phyloP scores from a whole-genome alignment of 2,329 filamentous ascomycete genomes.

The Colletotrichum magnum region DNA sequence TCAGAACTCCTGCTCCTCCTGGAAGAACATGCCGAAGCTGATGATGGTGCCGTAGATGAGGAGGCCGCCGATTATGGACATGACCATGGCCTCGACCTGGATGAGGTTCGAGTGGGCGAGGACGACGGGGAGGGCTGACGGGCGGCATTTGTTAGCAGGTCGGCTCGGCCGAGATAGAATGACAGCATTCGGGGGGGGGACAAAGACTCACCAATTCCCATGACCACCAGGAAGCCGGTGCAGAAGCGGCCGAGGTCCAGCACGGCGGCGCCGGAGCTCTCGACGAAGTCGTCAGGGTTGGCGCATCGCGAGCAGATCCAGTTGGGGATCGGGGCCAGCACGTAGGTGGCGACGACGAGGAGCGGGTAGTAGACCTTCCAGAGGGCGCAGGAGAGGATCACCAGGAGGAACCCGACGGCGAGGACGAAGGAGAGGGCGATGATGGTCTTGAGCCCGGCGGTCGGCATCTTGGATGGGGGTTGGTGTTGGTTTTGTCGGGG shows the following conservation, averaged over 20 bases:
- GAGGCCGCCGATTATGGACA: constrained; percentile 93
- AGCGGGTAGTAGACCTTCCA: constrained; percentile 96
- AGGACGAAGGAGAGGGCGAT: constrained; percentile 99
- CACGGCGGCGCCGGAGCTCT: constrained; percentile 85
- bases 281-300: constrained; percentile 95
- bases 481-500: constrained; percentile 25
- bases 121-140: constrained; percentile 84
- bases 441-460: constrained; percentile 98
- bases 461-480: constrained; percentile 66
- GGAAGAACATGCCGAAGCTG: constrained; percentile 98
- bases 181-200: background rate
- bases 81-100: constrained; percentile 86
- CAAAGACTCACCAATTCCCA: constrained; percentile 88
- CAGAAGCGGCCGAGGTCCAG: constrained; percentile 94
- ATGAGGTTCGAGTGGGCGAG: constrained; percentile 92
- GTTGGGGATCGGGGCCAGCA: constrained; percentile 94
- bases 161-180: too few species aligned
- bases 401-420: constrained; percentile 97
- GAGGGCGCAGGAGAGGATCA: constrained; percentile 96
- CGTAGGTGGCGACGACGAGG: constrained; percentile 95
- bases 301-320: constrained; percentile 93
- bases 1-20: constrained; percentile 96
- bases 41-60: constrained; percentile 99
- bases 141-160: constrained; percentile 24
- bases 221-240: constrained; percentile 95